A percentile compares a stretch with the other conserved stretches of the same genome.
phyloP scores from a whole-genome alignment of 1,139 yeast species.

The Lodderomyces metapsilosis region DNA sequence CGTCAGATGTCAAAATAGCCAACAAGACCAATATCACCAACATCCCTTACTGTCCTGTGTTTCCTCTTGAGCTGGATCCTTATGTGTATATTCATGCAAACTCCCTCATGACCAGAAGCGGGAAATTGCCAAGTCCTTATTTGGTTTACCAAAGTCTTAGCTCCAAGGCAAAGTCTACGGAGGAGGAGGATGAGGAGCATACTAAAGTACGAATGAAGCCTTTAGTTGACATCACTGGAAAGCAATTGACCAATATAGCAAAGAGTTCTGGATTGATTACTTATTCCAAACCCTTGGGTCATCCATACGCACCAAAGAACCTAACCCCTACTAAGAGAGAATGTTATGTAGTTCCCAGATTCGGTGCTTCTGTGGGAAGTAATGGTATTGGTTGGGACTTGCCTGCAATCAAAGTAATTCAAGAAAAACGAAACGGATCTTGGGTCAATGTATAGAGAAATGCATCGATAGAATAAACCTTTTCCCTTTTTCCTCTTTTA shows the following conservation, averaged over 20 bases:
- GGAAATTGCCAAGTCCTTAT: slow-evolving; percentile 72
- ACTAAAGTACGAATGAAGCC: slow-evolving; percentile 69
- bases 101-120: slow-evolving; percentile 55
- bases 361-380: slow-evolving; percentile 80
- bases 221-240: slow-evolving; percentile 71
- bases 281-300: slow-evolving; percentile 88
- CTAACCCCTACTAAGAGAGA: slow-evolving; percentile 66
- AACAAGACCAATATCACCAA: slow-evolving; percentile 59
- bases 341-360: slow-evolving; percentile 87
- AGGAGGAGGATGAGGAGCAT: slow-evolving; percentile 21
- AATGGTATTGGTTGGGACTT: slow-evolving; percentile 94
- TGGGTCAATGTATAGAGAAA: slow-evolving; percentile 48
- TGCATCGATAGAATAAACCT: neutral
- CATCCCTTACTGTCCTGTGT: slow-evolving; percentile 73
- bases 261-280: slow-evolving; percentile 70
- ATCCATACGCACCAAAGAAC: slow-evolving; percentile 80
- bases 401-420: slow-evolving; percentile 78
- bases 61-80: slow-evolving; percentile 53
- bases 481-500: neutral
- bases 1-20: slow-evolving; percentile 59
- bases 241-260: slow-evolving; percentile 76
- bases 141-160: slow-evolving; percentile 68
- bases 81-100: slow-evolving; percentile 75
- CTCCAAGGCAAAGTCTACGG: slow-evolving; percentile 37
- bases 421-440: slow-evolving; percentile 57